A percentile compares a stretch with the other conserved stretches of the same genome.
These are phyloP conservation scores for Sphaerulina vaccinii DNA, from an alignment of 2,329 filamentous ascomycete species.

Conservation along the genomic window DNA sequence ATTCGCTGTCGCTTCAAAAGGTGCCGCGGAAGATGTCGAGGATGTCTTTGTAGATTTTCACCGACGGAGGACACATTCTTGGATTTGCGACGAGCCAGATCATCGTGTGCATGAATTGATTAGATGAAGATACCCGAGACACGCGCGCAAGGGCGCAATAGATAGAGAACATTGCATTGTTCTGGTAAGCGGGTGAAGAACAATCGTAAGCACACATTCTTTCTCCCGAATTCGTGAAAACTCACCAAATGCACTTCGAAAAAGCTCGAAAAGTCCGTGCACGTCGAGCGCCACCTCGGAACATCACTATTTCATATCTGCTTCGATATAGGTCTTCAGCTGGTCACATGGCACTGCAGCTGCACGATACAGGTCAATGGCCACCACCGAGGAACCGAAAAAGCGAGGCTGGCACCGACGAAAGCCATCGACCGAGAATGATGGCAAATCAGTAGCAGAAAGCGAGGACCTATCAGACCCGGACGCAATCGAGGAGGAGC, in stretches of 20 bases:
- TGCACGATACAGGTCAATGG: slow-evolving; percentile 16
- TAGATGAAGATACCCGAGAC: neutral
- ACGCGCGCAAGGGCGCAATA: slow-evolving; percentile 6
- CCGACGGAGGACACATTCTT: slow-evolving; percentile 34
- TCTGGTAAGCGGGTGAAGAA: slow-evolving; percentile 28
- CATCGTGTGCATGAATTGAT: slow-evolving; percentile 6
- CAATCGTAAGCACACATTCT: slow-evolving; percentile 35
- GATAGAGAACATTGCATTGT: slow-evolving; percentile 21
- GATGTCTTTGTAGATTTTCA: slow-evolving; percentile 31
- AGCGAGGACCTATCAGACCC: slow-evolving; percentile 21
- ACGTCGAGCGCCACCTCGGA: slow-evolving; percentile 8
- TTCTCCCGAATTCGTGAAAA: slow-evolving; percentile 20
- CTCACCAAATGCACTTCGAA: slow-evolving; percentile 7
- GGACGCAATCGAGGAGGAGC: slow-evolving; percentile 19
- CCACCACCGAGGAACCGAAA: slow-evolving; percentile 12
- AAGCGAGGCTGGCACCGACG: slow-evolving; percentile 21
- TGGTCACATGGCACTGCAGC: slow-evolving; percentile 12
- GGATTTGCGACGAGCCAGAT: slow-evolving; percentile 8
- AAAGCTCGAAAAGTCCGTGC: slow-evolving; percentile 22
- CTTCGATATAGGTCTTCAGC: neutral
- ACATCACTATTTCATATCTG: neutral
- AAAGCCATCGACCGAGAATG: slow-evolving; percentile 21
- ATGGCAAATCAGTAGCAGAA: slow-evolving; percentile 10
- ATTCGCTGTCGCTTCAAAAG: slow-evolving; percentile 17
- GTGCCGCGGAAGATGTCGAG: slow-evolving; percentile 29